A percentile compares a stretch with the other conserved stretches of the same genome.
phyloP scores from a whole-genome alignment of 164 flowering plant genomes.

The Magnolia kwangsiensis region DNA sequence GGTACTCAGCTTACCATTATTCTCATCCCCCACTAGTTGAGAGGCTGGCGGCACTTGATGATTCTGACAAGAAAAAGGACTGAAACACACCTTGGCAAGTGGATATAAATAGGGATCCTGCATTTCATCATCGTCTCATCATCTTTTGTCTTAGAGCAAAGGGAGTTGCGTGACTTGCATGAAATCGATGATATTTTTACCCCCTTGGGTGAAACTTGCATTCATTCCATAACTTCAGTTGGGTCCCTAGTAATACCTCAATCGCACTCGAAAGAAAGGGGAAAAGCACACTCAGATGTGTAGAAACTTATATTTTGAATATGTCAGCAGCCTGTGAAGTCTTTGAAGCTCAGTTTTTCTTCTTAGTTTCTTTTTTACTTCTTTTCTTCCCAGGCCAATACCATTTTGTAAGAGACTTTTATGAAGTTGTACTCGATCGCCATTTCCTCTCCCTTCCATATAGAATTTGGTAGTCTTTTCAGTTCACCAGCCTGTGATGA shows the following conservation, averaged over 20 bases:
- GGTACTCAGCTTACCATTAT: slow-evolving; percentile 98
- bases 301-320: no score
- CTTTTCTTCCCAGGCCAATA: no score
- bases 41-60: slow-evolving; percentile 77
- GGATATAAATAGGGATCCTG: background rate
- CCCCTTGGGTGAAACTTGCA: background rate
- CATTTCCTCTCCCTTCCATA: no score
- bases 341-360: no score
- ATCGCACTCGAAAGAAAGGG: background rate
- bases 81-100: slow-evolving; percentile 14
- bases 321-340: no score
- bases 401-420: no score
- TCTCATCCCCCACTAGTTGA: slow-evolving; percentile 97
- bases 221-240: background rate
- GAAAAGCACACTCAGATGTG: no score
- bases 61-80: slow-evolving; percentile 60
- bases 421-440: no score
- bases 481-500: no score
- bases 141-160: background rate
- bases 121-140: background rate
- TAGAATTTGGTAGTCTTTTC: no score
- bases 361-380: no score
- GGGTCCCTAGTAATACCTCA: background rate
- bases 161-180: background rate
- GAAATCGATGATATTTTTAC: background rate